Base-by-base conservation (phyloP, 768 basidiomycete genomes). In the Termitomyces sp. region DNA sequence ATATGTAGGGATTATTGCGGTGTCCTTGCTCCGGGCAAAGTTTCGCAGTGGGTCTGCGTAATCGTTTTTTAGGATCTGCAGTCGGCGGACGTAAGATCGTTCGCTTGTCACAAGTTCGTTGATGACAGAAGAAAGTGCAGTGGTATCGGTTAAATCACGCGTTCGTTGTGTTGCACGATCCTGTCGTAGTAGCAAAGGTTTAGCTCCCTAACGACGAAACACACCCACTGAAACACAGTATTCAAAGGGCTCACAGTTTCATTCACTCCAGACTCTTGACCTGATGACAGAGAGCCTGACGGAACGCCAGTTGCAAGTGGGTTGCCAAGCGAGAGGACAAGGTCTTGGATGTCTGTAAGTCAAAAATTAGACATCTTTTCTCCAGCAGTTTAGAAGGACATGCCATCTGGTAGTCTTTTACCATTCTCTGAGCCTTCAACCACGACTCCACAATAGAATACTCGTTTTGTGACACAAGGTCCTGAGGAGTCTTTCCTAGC, bases 31-130 rank as follows among this genome's bases (percentile, higher is more conserved):
- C 55, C 83, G 81, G 22, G 96, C 85, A 68, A 95, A 99, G 45
- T 81, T 81, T 38, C 94, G 85, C 28, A 99, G 76, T 9, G 94
- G 97, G 68, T 93, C 88, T 35, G 95, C 96, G 67, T 97, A 98
- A 65, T 92, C 86, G 46, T 80, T 72, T 71, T 95, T 94, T 66
- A 98, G 82, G 30, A 85, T 87, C 63, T 82, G 82, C 18, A 98
- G 79, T 14, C 92, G 84, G 62, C 80, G 84, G 60, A 97, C 86
- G 69, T 98, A 98, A 49, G 90, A 87, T 56, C 86, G 83, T 70
- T 98, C 95, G 13, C 94, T 98, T 36, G 84, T 80, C 16, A 97
- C 83, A 18, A 98, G 81, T 71, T 98, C 95, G 61, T 87, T 87
- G 62, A 96, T 79, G 56, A 91, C 82, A 49, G 91, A 87, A 32